Conservation (phyloP, 352 stramenopile species). For the Phytopythium litorale region DNA sequence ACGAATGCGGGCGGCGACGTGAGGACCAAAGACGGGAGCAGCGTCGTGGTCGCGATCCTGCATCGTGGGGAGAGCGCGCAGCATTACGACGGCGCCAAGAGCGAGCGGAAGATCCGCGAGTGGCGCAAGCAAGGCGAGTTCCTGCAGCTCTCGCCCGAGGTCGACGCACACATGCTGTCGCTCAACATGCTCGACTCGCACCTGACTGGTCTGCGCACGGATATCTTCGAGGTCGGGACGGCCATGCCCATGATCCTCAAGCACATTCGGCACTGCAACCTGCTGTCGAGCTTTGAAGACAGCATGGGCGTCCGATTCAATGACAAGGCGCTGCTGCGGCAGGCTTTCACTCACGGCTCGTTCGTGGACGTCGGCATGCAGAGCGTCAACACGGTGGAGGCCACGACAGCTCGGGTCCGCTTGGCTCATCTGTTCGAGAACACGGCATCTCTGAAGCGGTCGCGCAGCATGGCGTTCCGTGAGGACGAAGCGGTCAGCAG, state of each 20-base stretch:
- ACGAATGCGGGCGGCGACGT: constrained; percentile 10
- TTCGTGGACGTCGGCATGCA: constrained; percentile 85
- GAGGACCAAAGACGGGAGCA: constrained; percentile 25
- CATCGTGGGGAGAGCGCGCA: constrained; percentile 48
- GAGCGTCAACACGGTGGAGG: constrained; percentile 78
- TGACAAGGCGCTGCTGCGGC: constrained; percentile 72
- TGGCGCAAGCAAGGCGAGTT: constrained; percentile 56
- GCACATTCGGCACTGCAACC: constrained; percentile 71
- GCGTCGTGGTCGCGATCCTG: constrained; percentile 29
- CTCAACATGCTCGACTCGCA: constrained; percentile 50
- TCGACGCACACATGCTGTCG: constrained; percentile 37
- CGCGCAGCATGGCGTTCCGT: constrained; percentile 32
- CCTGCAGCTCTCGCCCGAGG: constrained; percentile 63
- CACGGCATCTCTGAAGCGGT: constrained; percentile 49
- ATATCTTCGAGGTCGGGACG: constrained; percentile 79
- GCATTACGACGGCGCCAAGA: constrained; percentile 70
- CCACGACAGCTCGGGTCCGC: constrained; percentile 65
- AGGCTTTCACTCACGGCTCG: constrained; percentile 83
- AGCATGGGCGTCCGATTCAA: constrained; percentile 60
- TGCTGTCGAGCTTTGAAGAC: constrained; percentile 60
- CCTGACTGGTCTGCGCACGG: constrained; percentile 68
- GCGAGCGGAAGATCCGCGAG: constrained; percentile 54
- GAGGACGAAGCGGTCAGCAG: constrained; percentile 9
- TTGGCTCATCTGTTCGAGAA: constrained; percentile 77
- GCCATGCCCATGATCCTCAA: constrained; percentile 87